A percentile compares a stretch with the other conserved stretches of the same genome.
These are phyloP conservation scores for Carnegiea gigantea DNA, from an alignment of 179 eudicot species.

Conservation along the genomic window DNA sequence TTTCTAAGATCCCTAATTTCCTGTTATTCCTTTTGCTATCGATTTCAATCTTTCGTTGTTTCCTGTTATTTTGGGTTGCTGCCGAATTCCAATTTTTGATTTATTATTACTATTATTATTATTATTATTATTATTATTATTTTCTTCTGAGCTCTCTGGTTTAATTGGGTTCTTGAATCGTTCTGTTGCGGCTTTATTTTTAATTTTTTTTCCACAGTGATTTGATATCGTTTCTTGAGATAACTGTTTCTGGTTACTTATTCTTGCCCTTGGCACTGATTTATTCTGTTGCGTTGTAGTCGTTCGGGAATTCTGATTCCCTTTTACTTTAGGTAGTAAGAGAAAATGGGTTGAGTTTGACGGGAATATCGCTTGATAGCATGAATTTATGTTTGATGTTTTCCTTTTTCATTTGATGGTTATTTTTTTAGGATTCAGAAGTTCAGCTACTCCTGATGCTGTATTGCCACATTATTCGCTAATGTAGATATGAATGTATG, in stretches of 20 bases:
- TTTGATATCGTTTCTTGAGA: background rate
- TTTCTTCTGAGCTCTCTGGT: background rate
- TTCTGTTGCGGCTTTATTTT: background rate
- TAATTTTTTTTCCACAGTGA: background rate
- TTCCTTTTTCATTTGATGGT: no score
- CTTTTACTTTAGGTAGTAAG: background rate
- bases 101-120: no score
- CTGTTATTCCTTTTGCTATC: background rate
- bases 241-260: background rate
- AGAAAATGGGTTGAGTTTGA: background rate
- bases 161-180: conserved; percentile 9
- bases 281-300: background rate
- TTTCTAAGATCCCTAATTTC: conserved; percentile 25
- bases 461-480: background rate
- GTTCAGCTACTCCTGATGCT: background rate
- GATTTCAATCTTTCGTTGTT: no score
- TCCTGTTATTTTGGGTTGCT: background rate
- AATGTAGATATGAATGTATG: background rate
- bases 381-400: no score
- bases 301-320: no score
- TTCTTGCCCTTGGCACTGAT: background rate
- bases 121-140: no score
- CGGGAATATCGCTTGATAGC: no score
- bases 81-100: background rate
- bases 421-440: no score